phyloP scores from a whole-genome alignment of 2,329 filamentous ascomycete species.

The Seiridium unicorne region DNA sequence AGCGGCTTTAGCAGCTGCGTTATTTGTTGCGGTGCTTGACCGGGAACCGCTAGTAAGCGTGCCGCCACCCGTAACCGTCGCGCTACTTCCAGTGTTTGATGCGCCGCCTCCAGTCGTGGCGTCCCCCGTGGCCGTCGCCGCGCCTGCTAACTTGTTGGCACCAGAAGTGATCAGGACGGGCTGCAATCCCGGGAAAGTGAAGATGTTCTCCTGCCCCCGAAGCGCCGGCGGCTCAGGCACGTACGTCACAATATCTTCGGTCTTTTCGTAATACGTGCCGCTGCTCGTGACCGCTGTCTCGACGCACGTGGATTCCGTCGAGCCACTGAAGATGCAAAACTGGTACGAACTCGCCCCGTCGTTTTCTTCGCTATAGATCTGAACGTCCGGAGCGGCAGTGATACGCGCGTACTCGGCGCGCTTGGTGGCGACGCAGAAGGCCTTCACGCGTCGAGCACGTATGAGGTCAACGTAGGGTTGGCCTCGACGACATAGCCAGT shows the following conservation, averaged over 20 bases:
- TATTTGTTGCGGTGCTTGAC: neutral
- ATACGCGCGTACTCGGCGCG: conserved; percentile 7
- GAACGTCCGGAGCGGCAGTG: neutral
- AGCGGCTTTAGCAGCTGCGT: neutral
- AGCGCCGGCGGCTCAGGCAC: neutral
- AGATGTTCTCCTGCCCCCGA: neutral
- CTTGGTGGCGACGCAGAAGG: neutral
- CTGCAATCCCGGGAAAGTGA: neutral
- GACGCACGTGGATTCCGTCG: neutral
- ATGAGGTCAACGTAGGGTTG: neutral
- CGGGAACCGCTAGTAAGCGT: neutral
- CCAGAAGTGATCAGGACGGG: conserved; percentile 4
- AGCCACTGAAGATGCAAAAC: neutral
- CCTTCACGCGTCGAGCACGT: neutral
- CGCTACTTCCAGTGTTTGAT: neutral
- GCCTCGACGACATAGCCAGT: conserved; percentile 5
- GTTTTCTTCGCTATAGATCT: neutral
- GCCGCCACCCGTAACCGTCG: neutral
- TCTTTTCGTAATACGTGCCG: neutral
- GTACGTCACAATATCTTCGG: neutral
- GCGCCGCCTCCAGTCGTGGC: neutral
- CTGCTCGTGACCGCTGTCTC: neutral
- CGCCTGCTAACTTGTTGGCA: neutral
- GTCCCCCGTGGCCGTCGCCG: neutral
- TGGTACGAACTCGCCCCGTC: neutral